These are phyloP conservation scores for Immersiella caudata DNA, from an alignment of 495 filamentous ascomycete species.

Conservation along the genomic window DNA sequence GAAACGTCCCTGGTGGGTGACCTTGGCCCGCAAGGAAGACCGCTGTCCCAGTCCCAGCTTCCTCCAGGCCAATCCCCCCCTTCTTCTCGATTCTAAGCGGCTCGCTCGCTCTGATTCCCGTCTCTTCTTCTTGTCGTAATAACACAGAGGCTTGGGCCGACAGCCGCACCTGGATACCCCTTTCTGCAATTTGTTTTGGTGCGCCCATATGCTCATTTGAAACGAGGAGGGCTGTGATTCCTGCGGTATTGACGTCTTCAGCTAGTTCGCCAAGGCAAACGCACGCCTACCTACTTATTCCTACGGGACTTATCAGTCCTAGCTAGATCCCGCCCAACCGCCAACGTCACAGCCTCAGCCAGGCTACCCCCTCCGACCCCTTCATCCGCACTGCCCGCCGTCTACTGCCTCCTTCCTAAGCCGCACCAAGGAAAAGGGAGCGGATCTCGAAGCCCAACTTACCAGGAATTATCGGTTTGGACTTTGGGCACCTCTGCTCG, in stretches of 20 bases:
- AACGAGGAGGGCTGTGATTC: neutral
- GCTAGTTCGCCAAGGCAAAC: constrained; percentile 12
- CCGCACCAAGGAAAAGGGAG: constrained; percentile 7
- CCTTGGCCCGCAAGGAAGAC: neutral
- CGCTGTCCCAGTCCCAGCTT: neutral
- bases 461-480: neutral
- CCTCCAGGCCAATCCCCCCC: constrained; percentile 6
- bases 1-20: constrained; percentile 33
- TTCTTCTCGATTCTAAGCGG: constrained; percentile 18
- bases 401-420: neutral
- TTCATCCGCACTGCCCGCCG: neutral
- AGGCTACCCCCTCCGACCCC: constrained; percentile 5
- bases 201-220: neutral
- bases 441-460: neutral
- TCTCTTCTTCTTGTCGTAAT: neutral
- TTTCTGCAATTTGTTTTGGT: neutral
- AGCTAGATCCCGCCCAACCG: constrained; percentile 19
- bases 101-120: neutral
- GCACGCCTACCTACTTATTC: neutral
- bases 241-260: neutral
- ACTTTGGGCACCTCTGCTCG: neutral
- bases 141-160: neutral
- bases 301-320: too few relatives aligned
- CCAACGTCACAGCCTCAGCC: constrained; percentile 22
- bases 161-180: neutral